These are phyloP conservation scores for Trametopsis cervina DNA, from an alignment of 768 basidiomycete species.

Conservation along the genomic window DNA sequence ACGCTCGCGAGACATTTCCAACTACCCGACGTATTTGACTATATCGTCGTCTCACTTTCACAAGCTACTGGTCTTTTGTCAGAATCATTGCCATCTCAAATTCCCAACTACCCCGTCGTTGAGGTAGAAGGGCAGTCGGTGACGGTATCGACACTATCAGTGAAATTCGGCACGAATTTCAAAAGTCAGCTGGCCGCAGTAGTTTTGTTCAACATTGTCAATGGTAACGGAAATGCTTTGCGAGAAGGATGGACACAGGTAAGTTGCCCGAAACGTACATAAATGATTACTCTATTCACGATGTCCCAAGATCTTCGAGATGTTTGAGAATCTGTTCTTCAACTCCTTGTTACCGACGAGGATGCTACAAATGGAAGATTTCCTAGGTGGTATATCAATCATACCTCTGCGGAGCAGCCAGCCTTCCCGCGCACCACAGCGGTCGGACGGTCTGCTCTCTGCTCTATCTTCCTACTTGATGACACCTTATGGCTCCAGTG, in stretches of 20 bases:
- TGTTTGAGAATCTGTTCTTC: constrained; percentile 94
- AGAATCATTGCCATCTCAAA: constrained; percentile 58
- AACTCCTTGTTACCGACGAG: constrained; percentile 85
- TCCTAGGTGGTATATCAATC: constrained; percentile 88
- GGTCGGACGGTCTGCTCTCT: constrained; percentile 87
- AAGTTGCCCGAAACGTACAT: background rate
- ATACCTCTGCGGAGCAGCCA: constrained; percentile 82
- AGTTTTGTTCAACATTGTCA: constrained; percentile 95
- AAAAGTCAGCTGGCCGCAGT: constrained; percentile 95
- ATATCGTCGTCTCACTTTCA: constrained; percentile 87
- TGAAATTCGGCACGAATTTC: constrained; percentile 92
- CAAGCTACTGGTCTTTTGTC: constrained; percentile 85
- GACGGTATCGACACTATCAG: constrained; percentile 87
- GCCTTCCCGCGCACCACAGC: constrained; percentile 50
- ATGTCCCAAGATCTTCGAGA: constrained; percentile 83
- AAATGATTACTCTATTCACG: constrained; percentile 1
- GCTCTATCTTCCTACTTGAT: constrained; percentile 93
- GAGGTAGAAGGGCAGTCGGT: constrained; percentile 86
- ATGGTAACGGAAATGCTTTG: constrained; percentile 89
- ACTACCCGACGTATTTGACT: constrained; percentile 95
- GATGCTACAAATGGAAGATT: constrained; percentile 98
- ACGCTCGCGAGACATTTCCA: constrained; percentile 84
- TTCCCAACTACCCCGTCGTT: constrained; percentile 82
- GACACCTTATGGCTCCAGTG: constrained; percentile 79
- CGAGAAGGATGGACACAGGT: constrained; percentile 95